These are phyloP conservation scores for Polyporus arcularius DNA, from an alignment of 768 basidiomycete species.

Conservation along the genomic window DNA sequence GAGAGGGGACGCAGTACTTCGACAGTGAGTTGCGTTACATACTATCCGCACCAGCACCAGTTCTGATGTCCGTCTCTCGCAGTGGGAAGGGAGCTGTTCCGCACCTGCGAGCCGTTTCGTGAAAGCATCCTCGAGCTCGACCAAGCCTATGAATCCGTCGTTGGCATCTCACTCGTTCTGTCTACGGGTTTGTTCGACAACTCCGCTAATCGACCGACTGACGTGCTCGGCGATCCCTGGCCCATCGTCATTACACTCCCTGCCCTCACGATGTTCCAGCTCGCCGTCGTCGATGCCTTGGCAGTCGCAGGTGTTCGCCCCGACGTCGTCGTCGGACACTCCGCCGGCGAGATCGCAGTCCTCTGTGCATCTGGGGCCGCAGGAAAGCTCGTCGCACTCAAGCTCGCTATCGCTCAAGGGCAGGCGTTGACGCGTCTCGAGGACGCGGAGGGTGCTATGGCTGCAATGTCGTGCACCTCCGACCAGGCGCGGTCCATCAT, in stretches of 20 bases:
- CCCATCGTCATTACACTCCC: slow-evolving; percentile 42
- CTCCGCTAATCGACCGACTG: slow-evolving; percentile 17
- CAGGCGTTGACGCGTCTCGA: slow-evolving; percentile 37
- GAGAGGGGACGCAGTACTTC: no score
- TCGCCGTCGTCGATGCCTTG: slow-evolving; percentile 46
- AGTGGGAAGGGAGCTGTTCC: slow-evolving; percentile 43
- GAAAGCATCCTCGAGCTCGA: slow-evolving; percentile 42
- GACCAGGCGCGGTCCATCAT: slow-evolving; percentile 33
- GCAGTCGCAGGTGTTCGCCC: slow-evolving; percentile 38
- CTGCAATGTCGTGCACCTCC: slow-evolving; percentile 40
- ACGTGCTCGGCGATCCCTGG: slow-evolving; percentile 25
- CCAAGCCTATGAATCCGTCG: slow-evolving; percentile 30
- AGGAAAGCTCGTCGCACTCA: slow-evolving; percentile 41
- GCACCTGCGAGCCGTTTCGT: slow-evolving; percentile 38
- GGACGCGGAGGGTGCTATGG: slow-evolving; percentile 42
- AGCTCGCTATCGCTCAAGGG: slow-evolving; percentile 45
- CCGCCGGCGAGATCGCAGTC: slow-evolving; percentile 48
- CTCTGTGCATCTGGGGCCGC: slow-evolving; percentile 47
- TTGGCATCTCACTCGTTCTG: slow-evolving; percentile 39
- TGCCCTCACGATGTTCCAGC: slow-evolving; percentile 45
- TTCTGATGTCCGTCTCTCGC: neutral
- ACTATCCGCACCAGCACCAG: no score
- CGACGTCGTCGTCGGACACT: slow-evolving; percentile 45
- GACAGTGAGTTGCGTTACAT: no score
- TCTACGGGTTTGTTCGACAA: slow-evolving; percentile 38